A percentile compares a stretch with the other conserved stretches of the same genome.
phyloP scores from a whole-genome alignment of 345 rosid species.

The Punica granatum region DNA sequence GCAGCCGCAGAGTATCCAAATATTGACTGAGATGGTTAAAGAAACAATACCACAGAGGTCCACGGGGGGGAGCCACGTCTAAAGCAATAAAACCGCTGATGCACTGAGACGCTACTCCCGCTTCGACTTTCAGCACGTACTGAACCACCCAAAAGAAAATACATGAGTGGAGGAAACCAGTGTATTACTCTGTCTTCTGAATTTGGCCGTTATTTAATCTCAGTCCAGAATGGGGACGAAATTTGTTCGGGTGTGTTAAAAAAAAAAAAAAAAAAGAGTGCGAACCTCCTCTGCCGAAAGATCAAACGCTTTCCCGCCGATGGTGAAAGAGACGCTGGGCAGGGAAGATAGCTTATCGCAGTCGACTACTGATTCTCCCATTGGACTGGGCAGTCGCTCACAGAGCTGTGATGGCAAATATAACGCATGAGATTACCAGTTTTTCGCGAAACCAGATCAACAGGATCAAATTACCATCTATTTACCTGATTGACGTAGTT shows the following conservation, averaged over 20 bases:
- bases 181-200: neutral
- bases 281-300: constrained; percentile 76
- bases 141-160: constrained; percentile 15
- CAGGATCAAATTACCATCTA: neutral
- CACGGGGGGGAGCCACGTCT: constrained; percentile 52
- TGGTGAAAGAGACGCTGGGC: constrained; percentile 74
- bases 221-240: no score
- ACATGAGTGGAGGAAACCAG: neutral
- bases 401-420: constrained; percentile 51
- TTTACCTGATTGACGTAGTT: constrained; percentile 60
- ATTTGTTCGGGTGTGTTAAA: no score
- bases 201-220: neutral
- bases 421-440: constrained; percentile 9
- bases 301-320: constrained; percentile 67
- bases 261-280: neutral
- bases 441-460: neutral
- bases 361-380: constrained; percentile 75
- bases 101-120: constrained; percentile 47
- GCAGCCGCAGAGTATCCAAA: neutral
- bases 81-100: constrained; percentile 53
- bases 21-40: neutral
- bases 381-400: constrained; percentile 71
- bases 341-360: constrained; percentile 48
- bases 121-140: constrained; percentile 54
- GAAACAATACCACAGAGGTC: constrained; percentile 45